Base-by-base conservation (phyloP, 176 grass and related monocot species). In the Paspalum vaginatum region DNA sequence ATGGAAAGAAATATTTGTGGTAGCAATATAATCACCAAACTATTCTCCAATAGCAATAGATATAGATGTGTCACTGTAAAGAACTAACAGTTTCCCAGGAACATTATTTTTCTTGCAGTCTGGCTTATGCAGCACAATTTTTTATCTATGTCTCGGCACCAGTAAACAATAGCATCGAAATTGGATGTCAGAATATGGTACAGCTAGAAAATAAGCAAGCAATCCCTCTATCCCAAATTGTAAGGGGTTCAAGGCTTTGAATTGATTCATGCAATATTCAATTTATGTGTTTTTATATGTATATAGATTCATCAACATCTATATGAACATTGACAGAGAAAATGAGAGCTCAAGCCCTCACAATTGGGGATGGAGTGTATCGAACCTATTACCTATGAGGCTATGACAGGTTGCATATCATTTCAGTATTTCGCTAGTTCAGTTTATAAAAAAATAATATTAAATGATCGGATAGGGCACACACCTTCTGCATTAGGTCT, bases 401-500 rank as follows among this genome's bases (percentile, higher is more conserved):
- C n/a, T n/a, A 45, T 22, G 6, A 55, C 7, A 26, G 65, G 38
- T 75, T 60, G 7, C 53, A 65, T 48, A 37, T 64, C 79, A 61
- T 44, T 85, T 79, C 6, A 8, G 18, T 59, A 61, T 44, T 85
- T 79, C 6, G 5, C 26, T 59, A 37, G 47, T 70, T n/a, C 26
- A 88, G 37, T 72, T 66, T 14, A 4, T 25, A 66, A 49, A 79
- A 21, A 77, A 61, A 6, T 2, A 14, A 70, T 20, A 46, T 10
- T 26, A 68, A 56, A 51, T 39, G n/a, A 64, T 18, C 9, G 42
- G 42, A 77, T 24, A 11, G 68, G 64, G 27, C 27, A 83, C 74
- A 25, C 72, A 99, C 96, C 96, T 93, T 93, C 61, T 89, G 56
- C 68, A 84, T 89, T 72, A 99, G 88, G 24, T 56, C 81, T 68